Conservation (phyloP, 129 eudicot species). For the Helianthus tuberosus region DNA sequence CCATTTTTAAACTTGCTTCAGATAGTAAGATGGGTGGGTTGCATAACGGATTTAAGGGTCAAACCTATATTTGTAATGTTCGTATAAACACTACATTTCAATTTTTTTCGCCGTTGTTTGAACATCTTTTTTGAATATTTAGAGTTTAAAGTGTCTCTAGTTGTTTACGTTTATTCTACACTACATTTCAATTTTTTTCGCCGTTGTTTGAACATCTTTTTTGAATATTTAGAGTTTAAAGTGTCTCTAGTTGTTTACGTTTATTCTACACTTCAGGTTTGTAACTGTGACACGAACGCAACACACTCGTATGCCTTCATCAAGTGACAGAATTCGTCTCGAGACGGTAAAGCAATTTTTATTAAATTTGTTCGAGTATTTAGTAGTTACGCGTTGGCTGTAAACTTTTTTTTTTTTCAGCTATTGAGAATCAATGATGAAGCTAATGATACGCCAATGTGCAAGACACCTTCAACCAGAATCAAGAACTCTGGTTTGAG, state of each 20-base stretch:
- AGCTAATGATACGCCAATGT: slow-evolving; percentile 30
- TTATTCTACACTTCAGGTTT: slow-evolving; percentile 52
- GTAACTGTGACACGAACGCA: slow-evolving; percentile 78
- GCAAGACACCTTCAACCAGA: slow-evolving; percentile 29
- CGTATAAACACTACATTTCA: neutral
- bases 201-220: too few species aligned
- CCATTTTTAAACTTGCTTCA: neutral
- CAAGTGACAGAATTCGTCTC: slow-evolving; percentile 70
- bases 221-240: neutral
- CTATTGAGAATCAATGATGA: slow-evolving; percentile 68
- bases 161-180: slow-evolving; percentile 3
- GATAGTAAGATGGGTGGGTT: neutral
- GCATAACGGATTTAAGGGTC: neutral
- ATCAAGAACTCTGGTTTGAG: slow-evolving; percentile 31
- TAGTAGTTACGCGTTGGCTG: neutral
- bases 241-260: neutral
- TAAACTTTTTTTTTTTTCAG: slow-evolving; percentile 43
- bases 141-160: neutral
- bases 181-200: too few species aligned
- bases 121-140: too few species aligned
- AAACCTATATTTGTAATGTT: neutral
- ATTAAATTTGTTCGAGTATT: too few species aligned
- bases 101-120: too few species aligned
- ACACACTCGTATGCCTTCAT: slow-evolving; percentile 83
- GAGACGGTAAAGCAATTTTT: slow-evolving; percentile 56